Conservation (phyloP, 345 rosid genomes). For the Salix koriyanagi region DNA sequence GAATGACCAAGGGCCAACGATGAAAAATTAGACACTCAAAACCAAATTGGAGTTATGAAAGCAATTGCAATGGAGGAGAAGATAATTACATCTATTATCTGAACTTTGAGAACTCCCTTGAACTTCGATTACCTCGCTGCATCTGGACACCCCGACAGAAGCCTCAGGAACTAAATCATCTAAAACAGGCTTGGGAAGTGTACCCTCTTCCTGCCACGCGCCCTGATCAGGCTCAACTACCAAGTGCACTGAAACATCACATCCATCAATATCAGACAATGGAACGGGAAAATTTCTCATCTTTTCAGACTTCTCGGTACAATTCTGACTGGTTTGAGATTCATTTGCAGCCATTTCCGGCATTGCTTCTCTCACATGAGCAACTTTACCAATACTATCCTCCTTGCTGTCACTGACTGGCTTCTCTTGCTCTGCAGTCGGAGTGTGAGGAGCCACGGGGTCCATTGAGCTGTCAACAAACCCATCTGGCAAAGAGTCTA, state of each 20-base stretch:
- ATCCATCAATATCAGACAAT: constrained; percentile 45
- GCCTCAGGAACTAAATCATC: constrained; percentile 19
- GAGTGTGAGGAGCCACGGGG: constrained; percentile 46
- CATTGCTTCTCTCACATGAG: constrained; percentile 14
- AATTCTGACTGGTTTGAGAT: constrained; percentile 23
- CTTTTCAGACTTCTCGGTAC: constrained; percentile 45
- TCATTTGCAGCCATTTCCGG: constrained; percentile 13
- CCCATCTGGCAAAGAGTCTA: constrained; percentile 87
- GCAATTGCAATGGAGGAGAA: constrained; percentile 11
- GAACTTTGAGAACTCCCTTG: constrained; percentile 36
- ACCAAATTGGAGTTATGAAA: background rate
- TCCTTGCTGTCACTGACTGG: constrained; percentile 27
- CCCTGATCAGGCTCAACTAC: constrained; percentile 24
- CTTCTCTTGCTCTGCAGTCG: constrained; percentile 42
- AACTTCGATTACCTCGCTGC: constrained; percentile 35
- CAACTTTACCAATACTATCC: constrained; percentile 19
- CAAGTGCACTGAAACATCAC: constrained; percentile 36
- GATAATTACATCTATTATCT: constrained; percentile 39
- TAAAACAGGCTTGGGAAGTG: constrained; percentile 7
- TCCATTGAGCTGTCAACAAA: constrained; percentile 72
- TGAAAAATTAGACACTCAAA: constrained; percentile 8
- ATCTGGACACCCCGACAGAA: constrained; percentile 24
- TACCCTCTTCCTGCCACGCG: constrained; percentile 28
- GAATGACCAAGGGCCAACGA: background rate
- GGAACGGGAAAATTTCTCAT: constrained; percentile 63